These are phyloP conservation scores for Triticum turgidum DNA, from an alignment of 176 grass and related monocot species.

Conservation along the genomic window DNA sequence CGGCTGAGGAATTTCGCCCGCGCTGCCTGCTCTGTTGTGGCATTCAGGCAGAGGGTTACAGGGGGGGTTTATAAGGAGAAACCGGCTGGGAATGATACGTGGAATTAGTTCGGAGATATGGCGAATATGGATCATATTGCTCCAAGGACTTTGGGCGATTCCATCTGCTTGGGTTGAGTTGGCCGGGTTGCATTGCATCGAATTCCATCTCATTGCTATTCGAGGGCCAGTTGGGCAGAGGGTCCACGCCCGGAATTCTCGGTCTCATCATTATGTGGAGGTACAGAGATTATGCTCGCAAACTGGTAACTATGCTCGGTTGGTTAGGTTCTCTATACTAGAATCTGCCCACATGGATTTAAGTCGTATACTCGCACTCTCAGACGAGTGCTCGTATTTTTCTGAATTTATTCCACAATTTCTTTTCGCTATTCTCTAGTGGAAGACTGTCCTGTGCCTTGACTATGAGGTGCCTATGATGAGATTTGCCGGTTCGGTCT, in stretches of 20 bases:
- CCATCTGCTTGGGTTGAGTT: constrained; percentile 15
- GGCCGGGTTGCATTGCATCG: background rate
- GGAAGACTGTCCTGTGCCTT: no score
- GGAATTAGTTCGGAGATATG: background rate
- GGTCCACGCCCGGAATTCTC: background rate
- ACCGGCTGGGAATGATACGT: background rate
- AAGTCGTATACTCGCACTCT: no score
- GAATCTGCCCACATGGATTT: no score
- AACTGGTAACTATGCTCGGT: background rate
- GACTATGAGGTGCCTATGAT: no score
- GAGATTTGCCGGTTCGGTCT: no score
- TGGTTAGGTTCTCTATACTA: background rate
- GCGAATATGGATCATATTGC: background rate
- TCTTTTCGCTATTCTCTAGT: no score
- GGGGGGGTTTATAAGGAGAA: constrained; percentile 33
- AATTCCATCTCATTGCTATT: background rate
- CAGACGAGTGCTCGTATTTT: background rate
- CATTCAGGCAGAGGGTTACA: background rate
- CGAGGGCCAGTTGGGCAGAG: background rate
- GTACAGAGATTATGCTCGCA: no score
- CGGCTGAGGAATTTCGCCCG: background rate
- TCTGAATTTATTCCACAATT: background rate
- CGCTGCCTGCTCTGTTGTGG: background rate
- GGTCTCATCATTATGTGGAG: background rate
- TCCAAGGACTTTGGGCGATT: constrained; percentile 21